Evolutionary conservation across 2,329 filamentous ascomycete genomes (phyloP), one percentile per base, ranked within the genome.

Genomic region (Clarireedia monteithiana): DNA sequence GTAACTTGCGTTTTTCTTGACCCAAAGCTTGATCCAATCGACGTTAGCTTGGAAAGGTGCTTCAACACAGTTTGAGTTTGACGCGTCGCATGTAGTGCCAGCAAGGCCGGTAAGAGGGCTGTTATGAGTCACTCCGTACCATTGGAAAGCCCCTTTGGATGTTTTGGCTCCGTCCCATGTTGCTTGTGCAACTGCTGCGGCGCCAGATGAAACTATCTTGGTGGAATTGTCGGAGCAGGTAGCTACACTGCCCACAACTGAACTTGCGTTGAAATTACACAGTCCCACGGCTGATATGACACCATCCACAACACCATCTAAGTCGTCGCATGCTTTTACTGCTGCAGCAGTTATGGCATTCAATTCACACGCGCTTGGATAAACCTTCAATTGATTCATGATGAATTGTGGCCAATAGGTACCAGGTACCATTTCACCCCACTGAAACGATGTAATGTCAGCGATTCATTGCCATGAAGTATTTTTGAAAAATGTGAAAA

Each of bases 271-370:
- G 3, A 70, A 70, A 7, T 63, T 56, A 49, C 72, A 74, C 6
- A 68, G 63, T 36, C 64, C 60, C 0, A 72, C 68, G 36, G 73
- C 68, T 38, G 71, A 67, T 14, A 75, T 68, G 36, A 74, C 73
- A 2, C 75, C 73, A 59, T 81, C 78, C 4, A 67, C 64, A 14
- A 73, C 70, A 17, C 75, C 75, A 59, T 80, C 78, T 4, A 78
- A 66, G 3, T 62, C 60, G 59, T 80, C 78, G 61, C 78, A 81
- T 63, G 79, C 75, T 10, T 69, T 66, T n/a, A 79, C 23, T 4
- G 72, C 70, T 50, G 77, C 74, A 0, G 23, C 48, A 4, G 23
- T 24, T 6, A 56, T 56, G 0, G 23, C 39, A 15, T 52, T 34
- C 0, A 52, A 10, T 45, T 52, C 48, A 0, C 48, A 46, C 6